phyloP scores from a whole-genome alignment of 2,329 filamentous ascomycete genomes.

The Ceratocystis ficicola region DNA sequence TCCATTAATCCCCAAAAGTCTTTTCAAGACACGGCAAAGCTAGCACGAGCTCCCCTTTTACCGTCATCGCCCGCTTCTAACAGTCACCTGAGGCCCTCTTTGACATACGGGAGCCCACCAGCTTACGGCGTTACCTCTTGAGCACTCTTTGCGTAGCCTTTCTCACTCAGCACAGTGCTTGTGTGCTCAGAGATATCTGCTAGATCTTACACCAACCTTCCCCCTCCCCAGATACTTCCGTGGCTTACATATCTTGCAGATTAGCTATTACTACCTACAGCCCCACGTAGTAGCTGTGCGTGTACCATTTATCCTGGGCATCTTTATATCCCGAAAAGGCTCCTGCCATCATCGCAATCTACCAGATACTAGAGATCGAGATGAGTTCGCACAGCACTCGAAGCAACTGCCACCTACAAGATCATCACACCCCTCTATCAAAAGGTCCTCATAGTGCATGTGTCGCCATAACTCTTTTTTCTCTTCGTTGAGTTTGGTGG shows the following conservation, averaged over 20 bases:
- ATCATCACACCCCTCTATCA: not conserved
- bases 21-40: not conserved
- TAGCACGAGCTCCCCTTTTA: not conserved
- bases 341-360: not conserved
- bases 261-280: no score
- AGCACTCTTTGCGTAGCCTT: no score
- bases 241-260: no score
- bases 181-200: not conserved
- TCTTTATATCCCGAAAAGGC: not conserved
- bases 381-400: not conserved
- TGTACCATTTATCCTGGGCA: no score
- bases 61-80: not conserved
- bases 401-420: not conserved
- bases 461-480: no score
- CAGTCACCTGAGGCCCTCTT: constrained; percentile 6
- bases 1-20: not conserved
- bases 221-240: no score
- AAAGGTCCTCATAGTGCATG: no score
- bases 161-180: not conserved
- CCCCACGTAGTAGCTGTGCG: no score
- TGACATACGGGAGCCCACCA: not conserved
- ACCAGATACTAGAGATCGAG: not conserved
- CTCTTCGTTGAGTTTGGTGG: not conserved
- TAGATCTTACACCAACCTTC: no score
- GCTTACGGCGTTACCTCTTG: not conserved